Percentiles rank a stretch among this genome's conserved stretches.
Evolutionary conservation across 2,329 filamentous ascomycete species (phyloP).

Genomic region (Aureobasidium sp.): DNA sequence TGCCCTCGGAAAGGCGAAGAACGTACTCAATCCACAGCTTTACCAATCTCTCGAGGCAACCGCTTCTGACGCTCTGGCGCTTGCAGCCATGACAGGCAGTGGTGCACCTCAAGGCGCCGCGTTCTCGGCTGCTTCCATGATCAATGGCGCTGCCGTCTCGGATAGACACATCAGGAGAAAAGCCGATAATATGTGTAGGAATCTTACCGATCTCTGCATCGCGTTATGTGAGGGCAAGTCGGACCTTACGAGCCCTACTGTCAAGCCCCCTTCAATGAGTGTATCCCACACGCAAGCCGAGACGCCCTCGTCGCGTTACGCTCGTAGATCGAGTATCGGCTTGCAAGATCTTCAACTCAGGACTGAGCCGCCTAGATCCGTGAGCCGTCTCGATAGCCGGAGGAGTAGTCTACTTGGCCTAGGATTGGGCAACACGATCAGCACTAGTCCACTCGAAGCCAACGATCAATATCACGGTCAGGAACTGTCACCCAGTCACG

Average conservation of each 20-base stretch:
- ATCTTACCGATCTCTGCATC: constrained; percentile 84
- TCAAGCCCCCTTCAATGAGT: background rate
- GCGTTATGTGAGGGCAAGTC: constrained; percentile 46
- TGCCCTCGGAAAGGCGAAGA: constrained; percentile 70
- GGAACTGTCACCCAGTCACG: constrained; percentile 3
- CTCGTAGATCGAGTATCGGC: constrained; percentile 2
- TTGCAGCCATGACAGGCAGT: constrained; percentile 70
- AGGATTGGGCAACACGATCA: background rate
- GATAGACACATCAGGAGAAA: constrained; percentile 85
- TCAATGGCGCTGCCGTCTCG: constrained; percentile 42
- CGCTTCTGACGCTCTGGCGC: constrained; percentile 68
- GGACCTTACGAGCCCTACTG: background rate
- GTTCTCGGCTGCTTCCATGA: constrained; percentile 58
- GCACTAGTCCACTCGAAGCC: background rate
- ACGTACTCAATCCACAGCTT: constrained; percentile 59
- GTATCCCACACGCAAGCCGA: background rate
- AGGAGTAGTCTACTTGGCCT: constrained; percentile 11
- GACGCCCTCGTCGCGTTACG: constrained; percentile 6
- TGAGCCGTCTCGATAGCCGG: constrained; percentile 8
- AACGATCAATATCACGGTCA: background rate
- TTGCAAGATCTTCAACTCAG: constrained; percentile 4
- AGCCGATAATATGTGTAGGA: constrained; percentile 86
- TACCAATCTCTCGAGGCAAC: constrained; percentile 74
- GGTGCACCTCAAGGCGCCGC: constrained; percentile 53
- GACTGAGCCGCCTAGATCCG: constrained; percentile 5